Conservation (phyloP, 805 yeast species). For the Ogataea methylovora region DNA sequence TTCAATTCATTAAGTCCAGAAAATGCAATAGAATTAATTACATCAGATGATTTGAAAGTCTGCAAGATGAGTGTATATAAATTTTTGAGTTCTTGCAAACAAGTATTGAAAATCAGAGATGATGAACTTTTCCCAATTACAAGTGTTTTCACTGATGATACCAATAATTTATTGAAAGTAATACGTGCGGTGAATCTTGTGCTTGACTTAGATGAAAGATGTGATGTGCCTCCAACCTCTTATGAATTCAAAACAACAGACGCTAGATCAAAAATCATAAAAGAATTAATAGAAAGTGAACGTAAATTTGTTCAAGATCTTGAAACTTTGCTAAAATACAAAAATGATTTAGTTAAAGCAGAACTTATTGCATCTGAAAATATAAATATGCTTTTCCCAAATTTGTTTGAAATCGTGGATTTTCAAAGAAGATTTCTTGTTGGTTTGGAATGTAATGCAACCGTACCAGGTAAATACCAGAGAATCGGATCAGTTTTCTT, state of each 20-base stretch:
- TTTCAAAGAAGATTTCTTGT: constrained; percentile 85
- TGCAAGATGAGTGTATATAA: constrained; percentile 88
- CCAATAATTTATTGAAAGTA: constrained; percentile 70
- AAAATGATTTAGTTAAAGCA: constrained; percentile 55
- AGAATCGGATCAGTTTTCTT: constrained; percentile 84
- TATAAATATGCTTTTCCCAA: constrained; percentile 77
- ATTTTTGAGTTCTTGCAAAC: constrained; percentile 80
- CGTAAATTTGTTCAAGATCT: constrained; percentile 88
- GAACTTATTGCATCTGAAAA: constrained; percentile 73
- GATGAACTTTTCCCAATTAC: constrained; percentile 84
- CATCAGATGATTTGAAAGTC: constrained; percentile 73
- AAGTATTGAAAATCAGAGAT: constrained; percentile 65
- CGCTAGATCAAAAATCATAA: constrained; percentile 68
- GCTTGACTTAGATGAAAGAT: constrained; percentile 42
- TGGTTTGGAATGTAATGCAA: constrained; percentile 82
- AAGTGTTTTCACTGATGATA: constrained; percentile 76
- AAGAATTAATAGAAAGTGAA: constrained; percentile 84
- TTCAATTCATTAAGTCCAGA: constrained; percentile 62
- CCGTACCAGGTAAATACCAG: constrained; percentile 66
- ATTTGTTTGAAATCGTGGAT: constrained; percentile 74
- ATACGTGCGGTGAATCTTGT: constrained; percentile 64
- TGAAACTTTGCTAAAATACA: constrained; percentile 64
- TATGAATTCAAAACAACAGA: constrained; percentile 33
- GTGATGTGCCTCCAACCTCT: constrained; percentile 12
- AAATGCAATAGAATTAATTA: constrained; percentile 45